Base-by-base conservation (phyloP, 257 asterid genomes). In the Gentiana dahurica region DNA sequence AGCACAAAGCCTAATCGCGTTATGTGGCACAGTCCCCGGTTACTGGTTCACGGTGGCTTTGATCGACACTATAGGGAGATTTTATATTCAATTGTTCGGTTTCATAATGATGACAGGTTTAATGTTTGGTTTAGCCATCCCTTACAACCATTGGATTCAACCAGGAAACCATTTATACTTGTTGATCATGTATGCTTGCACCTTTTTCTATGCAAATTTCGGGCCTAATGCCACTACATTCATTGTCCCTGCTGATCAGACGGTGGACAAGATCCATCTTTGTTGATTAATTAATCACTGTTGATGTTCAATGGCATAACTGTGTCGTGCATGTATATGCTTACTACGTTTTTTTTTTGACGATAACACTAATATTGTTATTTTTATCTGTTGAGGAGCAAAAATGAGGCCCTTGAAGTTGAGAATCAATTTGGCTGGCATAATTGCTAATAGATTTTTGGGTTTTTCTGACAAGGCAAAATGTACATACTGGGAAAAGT, bases 1-100 rank as follows among this genome's bases (percentile, higher is more conserved):
- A 34, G 78, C 78, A 24, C 78, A 73, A 36, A 68, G 74, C 1
- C 59, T 80, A n/a, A 79, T 79, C 24, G 85, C 82, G 11, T 68
- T 79, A 1, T 79, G 82, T 66, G 73, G 82, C 56, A 78, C 85
- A 0, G 85, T 78, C 36, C 87, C 84, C 0, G 84, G 84, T 1
- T 78, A 78, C 56, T 78, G 84, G 78, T 73, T 72, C 45, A 72
- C 77, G 0, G 77, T 72, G 37, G 59, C 52, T 24, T 46, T 72
- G 44, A 72, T 72, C 36, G 77, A 72, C 63, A 51, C 0, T 8
- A 55, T 72, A 0, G 77, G 77, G 36, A 62, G 77, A 60, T 73
- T 67, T 58, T 54, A 60, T 0, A 67, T 67, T 51, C 77, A 71
- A 12, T 12, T 71, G 24, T 15, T 71, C 38, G 77, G 77, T 37